These are phyloP conservation scores for Aphanomyces invadans DNA, from an alignment of 352 stramenopile species.

Conservation along the genomic window DNA sequence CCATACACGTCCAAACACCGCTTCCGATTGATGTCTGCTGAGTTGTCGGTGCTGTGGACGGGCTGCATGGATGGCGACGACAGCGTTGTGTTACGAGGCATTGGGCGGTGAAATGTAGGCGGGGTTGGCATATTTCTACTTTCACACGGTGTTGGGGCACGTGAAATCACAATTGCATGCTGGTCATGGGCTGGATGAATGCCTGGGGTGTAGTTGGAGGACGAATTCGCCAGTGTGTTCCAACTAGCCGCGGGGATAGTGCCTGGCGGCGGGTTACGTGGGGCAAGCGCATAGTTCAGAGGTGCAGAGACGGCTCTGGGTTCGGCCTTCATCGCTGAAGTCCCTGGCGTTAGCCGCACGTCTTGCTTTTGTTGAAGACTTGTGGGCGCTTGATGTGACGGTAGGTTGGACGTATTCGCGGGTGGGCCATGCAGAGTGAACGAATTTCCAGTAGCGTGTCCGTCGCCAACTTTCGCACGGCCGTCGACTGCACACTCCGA, in stretches of 20 bases:
- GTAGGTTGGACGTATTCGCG: background rate
- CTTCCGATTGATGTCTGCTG: conserved; percentile 26
- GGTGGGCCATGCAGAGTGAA: background rate
- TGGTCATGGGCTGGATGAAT: no score
- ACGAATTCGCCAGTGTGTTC: no score
- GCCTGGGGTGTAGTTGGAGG: no score
- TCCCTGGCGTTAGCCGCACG: background rate
- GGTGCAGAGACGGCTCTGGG: background rate
- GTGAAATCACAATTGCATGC: no score
- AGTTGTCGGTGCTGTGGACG: conserved; percentile 7
- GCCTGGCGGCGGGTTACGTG: no score
- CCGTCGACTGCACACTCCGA: no score
- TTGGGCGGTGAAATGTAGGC: background rate
- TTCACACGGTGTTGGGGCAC: no score
- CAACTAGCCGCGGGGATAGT: no score
- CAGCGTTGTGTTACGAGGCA: background rate
- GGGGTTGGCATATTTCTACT: no score
- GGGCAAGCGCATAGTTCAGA: no score
- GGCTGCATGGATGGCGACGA: background rate
- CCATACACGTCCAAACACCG: background rate
- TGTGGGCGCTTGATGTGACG: background rate
- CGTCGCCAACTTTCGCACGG: no score
- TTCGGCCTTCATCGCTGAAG: background rate
- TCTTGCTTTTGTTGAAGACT: no score
- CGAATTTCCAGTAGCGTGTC: background rate